These are phyloP conservation scores for Heliocybe sulcata DNA, from an alignment of 1,284 basidiomycete genomes.

Conservation along the genomic window DNA sequence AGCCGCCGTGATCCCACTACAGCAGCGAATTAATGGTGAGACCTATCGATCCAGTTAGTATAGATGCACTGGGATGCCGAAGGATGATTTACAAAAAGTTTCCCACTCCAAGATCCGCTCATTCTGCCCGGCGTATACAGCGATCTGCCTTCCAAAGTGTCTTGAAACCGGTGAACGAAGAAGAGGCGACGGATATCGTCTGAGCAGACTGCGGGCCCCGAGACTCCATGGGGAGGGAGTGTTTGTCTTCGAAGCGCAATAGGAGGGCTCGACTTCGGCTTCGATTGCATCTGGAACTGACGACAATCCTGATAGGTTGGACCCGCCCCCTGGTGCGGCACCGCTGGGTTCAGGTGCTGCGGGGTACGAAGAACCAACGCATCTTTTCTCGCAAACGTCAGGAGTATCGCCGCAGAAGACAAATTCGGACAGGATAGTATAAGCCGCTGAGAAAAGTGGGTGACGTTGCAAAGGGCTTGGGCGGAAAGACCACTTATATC, in stretches of 20 bases:
- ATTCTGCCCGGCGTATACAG: neutral
- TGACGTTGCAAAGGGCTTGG: conserved; percentile 3
- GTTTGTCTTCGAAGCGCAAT: neutral
- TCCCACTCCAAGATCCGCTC: neutral
- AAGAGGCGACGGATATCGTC: neutral
- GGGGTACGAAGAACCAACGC: conserved; percentile 33
- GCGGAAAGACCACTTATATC: neutral
- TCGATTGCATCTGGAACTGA: conserved; percentile 17
- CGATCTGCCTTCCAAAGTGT: neutral
- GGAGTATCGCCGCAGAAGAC: conserved; percentile 35
- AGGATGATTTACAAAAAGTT: conserved; percentile 6
- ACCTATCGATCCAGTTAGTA: neutral
- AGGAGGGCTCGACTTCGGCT: conserved; percentile 11
- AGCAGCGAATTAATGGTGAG: conserved; percentile 8
- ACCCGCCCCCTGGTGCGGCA: conserved; percentile 31
- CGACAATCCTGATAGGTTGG: conserved; percentile 45
- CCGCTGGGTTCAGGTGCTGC: conserved; percentile 36
- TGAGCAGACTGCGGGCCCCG: neutral
- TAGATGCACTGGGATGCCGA: conserved; percentile 13
- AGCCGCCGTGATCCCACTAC: conserved; percentile 6
- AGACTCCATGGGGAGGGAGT: neutral
- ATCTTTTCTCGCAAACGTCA: conserved; percentile 44
- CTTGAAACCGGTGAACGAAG: neutral
- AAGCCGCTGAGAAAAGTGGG: conserved; percentile 13
- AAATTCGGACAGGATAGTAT: conserved; percentile 26